Evolutionary conservation across 2,329 filamentous ascomycete genomes (phyloP), one percentile per base, ranked within the genome.

Genomic region (Pestalotiopsis sp.): DNA sequence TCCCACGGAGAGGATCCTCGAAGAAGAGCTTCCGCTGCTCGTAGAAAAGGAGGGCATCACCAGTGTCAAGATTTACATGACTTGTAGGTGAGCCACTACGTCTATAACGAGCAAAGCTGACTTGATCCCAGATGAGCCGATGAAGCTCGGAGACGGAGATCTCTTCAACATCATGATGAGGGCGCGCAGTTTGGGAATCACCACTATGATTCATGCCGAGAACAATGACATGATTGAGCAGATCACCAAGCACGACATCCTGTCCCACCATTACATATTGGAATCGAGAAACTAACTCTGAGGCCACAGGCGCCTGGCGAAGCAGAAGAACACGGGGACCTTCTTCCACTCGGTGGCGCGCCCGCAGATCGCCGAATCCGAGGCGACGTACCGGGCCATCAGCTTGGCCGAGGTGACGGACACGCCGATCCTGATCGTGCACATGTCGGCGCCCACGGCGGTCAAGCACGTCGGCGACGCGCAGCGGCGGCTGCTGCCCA

Each of bases 351-450:
- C 82, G 3, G 79, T 82, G 2, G 82, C 83, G 6, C 77, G 83
- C 3, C 84, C 84, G 0, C 80, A 82, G 45, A 75, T 83, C 59
- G 82, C 83, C 27, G 81, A 87, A 80, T 77, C 80, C 68, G 84
- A 87, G 74, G 85, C 85, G 4, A 83, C 79, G 4, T 82, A 87
- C 73, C 82, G 86, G 6, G 84, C 83, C 59, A 87, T 88, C 68
- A 80, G 81, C 2, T 76, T 88, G 0, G 81, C 84, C 0, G 81
- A 84, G 69, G 76, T 88, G 9, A 82, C 83, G 3, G 82, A 87
- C 70, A 81, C 82, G 0, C 86, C 86, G 0, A 85, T 88, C 62
- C 74, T 88, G 49, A 81, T 88, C 39, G 86, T 88, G 52, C 86
- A 87, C 73, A 82, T 87, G 75, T 83, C 80, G 5, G 84, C 82